These are phyloP conservation scores for Echium plantagineum DNA, from an alignment of 257 asterid species.

Conservation along the genomic window DNA sequence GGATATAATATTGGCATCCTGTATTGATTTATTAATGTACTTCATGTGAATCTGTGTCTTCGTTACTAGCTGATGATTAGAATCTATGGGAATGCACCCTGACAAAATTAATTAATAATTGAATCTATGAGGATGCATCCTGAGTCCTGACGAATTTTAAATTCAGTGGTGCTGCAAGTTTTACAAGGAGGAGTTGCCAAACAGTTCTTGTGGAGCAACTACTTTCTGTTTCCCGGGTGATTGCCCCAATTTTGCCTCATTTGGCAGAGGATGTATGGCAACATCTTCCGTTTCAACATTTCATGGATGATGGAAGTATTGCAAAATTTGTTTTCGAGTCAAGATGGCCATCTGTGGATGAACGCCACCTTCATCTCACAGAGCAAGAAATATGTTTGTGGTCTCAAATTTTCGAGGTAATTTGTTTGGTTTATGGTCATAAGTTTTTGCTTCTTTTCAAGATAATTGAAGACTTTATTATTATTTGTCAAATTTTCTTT, in stretches of 20 bases:
- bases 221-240: conserved; percentile 52
- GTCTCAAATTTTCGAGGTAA: conserved; percentile 90
- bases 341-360: conserved; percentile 61
- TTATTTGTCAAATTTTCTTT: no score
- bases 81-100: not conserved
- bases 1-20: no score
- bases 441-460: no score
- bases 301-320: conserved; percentile 39
- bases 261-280: conserved; percentile 98
- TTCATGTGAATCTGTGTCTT: no score
- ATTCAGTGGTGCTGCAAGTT: conserved; percentile 64
- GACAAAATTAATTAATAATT: no score
- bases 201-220: conserved; percentile 82
- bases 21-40: no score
- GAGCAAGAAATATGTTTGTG: conserved; percentile 62
- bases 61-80: no score
- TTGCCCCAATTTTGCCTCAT: conserved; percentile 95
- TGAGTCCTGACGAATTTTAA: not conserved
- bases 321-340: conserved; percentile 75
- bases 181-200: conserved; percentile 91
- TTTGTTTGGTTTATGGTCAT: not conserved
- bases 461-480: no score
- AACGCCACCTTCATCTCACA: conserved; percentile 46
- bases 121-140: not conserved
- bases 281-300: conserved; percentile 73